A percentile compares a stretch with the other conserved stretches of the same genome.
phyloP scores from a whole-genome alignment of 225 moss, liverwort and hornwort species.

The Polytrichum formosum region DNA sequence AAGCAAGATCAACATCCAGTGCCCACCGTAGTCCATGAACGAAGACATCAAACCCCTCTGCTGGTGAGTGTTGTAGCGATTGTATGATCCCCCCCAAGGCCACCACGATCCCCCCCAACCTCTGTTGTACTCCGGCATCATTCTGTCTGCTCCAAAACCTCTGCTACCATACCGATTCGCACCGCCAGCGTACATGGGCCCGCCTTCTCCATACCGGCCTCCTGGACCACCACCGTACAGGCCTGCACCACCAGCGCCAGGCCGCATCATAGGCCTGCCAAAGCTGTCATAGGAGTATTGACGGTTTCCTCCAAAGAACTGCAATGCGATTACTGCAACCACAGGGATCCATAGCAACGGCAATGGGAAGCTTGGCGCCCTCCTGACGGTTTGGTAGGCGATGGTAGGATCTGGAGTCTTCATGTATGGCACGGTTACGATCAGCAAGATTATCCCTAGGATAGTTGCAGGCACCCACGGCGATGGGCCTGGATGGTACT shows the following conservation, averaged over 20 bases:
- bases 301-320: conserved; percentile 26
- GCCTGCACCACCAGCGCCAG: conserved; percentile 2
- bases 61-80: conserved; percentile 31
- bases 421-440: conserved; percentile 30
- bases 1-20: conserved; percentile 40
- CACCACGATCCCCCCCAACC: conserved; percentile 41
- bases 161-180: conserved; percentile 27
- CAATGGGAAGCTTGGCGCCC: conserved; percentile 15
- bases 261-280: conserved; percentile 26
- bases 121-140: conserved; percentile 15
- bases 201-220: conserved; percentile 8
- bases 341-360: conserved; percentile 38
- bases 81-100: conserved; percentile 38
- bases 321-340: conserved; percentile 24
- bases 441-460: conserved; percentile 33
- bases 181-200: conserved; percentile 24
- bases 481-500: conserved; percentile 27
- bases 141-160: conserved; percentile 10
- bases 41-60: conserved; percentile 23
- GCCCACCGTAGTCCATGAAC: conserved; percentile 36
- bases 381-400: conserved; percentile 7
- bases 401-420: conserved; percentile 18
- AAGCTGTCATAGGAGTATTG: conserved; percentile 23
- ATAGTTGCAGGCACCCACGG: conserved; percentile 33
- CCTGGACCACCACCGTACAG: not conserved